Evolutionary conservation across 1,139 yeast genomes (phyloP).

Genomic region (Zygotorulaspora mrakii): DNA sequence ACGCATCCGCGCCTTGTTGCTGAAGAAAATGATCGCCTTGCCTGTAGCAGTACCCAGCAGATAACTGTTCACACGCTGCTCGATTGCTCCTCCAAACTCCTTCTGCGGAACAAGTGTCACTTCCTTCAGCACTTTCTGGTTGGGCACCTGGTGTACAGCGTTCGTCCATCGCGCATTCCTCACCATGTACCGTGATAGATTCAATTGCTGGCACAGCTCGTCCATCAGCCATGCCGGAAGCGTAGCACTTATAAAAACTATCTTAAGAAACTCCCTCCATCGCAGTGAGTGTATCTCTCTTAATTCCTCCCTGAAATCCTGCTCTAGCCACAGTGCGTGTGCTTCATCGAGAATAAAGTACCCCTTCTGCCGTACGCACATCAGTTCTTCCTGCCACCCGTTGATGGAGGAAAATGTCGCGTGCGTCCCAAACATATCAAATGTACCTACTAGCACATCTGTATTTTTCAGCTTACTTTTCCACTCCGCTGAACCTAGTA

Average conservation of each 20-base stretch:
- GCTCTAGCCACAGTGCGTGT: constrained; percentile 2
- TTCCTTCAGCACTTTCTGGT: not conserved
- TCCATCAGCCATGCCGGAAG: constrained; percentile 2
- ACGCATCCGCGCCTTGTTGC: constrained; percentile 4
- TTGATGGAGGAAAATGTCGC: not conserved
- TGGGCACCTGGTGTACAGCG: not conserved
- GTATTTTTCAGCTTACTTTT: not conserved
- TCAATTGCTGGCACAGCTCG: constrained; percentile 2
- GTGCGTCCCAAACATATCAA: constrained; percentile 2
- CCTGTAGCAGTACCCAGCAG: not conserved
- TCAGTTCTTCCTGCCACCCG: constrained; percentile 2
- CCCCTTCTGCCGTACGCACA: not conserved
- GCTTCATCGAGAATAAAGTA: constrained; percentile 3
- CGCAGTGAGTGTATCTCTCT: not conserved
- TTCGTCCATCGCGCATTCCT: constrained; percentile 1
- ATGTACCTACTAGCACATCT: constrained; percentile 3
- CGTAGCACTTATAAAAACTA: constrained; percentile 2
- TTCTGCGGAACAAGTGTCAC: not conserved
- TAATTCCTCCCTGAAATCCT: not conserved
- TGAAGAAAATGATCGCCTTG: constrained; percentile 3
- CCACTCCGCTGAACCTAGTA: not conserved
- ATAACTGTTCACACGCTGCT: not conserved
- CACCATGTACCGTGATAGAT: not conserved
- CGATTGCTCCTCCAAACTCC: not conserved
- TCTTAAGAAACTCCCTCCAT: constrained; percentile 1